Percentiles rank a stretch among this genome's conserved stretches.
phyloP scores from a whole-genome alignment of 83 land plant genomes.

The Isoetes engelmannii region DNA sequence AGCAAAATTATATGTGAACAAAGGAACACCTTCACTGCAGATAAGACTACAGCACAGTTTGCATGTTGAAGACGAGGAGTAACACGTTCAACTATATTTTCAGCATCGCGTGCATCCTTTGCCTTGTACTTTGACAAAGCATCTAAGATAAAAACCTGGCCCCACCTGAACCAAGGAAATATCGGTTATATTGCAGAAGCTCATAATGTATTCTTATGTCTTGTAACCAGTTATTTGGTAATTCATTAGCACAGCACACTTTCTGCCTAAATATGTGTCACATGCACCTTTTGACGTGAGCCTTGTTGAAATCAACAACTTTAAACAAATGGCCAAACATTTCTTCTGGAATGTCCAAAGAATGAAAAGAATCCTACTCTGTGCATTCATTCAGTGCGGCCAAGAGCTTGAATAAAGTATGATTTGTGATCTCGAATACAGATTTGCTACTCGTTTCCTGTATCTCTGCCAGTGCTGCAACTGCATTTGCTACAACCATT shows the following conservation, averaged over 20 bases:
- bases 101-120: slow-evolving; percentile 99
- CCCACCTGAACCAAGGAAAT: slow-evolving; percentile 64
- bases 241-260: slow-evolving; percentile 16
- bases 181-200: background rate
- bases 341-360: background rate
- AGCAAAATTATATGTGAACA: background rate
- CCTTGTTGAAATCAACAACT: too few species aligned
- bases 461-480: slow-evolving; percentile 96
- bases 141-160: slow-evolving; percentile 97
- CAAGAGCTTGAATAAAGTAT: slow-evolving; percentile 90
- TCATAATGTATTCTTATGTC: background rate
- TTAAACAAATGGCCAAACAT: too few species aligned
- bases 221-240: too few species aligned
- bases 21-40: slow-evolving; percentile 80
- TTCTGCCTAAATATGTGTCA: background rate
- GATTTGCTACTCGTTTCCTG: slow-evolving; percentile 75
- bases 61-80: slow-evolving; percentile 99
- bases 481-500: slow-evolving; percentile 99
- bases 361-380: slow-evolving; percentile 40
- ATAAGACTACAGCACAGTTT: slow-evolving; percentile 98
- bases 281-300: too few species aligned
- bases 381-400: slow-evolving; percentile 99
- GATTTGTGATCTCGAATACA: slow-evolving; percentile 89
- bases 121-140: slow-evolving; percentile 93
- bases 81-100: slow-evolving; percentile 95